Percentiles rank a stretch among this genome's conserved stretches.
phyloP scores from a whole-genome alignment of 2,329 filamentous ascomycete genomes.

The Parastagonospora nodorum region DNA sequence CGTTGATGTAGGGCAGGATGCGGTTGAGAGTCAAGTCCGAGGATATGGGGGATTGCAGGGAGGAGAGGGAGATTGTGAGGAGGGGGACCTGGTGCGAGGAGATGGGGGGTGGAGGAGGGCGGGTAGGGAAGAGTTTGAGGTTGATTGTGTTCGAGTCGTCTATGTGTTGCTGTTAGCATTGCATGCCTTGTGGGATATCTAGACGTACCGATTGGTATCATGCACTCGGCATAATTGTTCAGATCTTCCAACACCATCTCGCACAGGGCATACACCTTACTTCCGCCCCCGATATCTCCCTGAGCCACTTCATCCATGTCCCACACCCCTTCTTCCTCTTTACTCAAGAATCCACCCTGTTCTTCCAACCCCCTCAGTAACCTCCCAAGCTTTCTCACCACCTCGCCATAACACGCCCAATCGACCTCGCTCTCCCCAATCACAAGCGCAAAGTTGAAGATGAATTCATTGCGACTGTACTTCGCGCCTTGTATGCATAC shows the following conservation, averaged over 20 bases:
- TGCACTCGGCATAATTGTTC: constrained; percentile 97
- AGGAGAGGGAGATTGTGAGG: constrained; percentile 58
- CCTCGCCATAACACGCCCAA: constrained; percentile 78
- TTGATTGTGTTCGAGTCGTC: constrained; percentile 95
- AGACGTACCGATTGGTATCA: constrained; percentile 86
- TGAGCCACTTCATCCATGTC: constrained; percentile 29
- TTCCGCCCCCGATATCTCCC: constrained; percentile 46
- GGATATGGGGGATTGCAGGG: constrained; percentile 56
- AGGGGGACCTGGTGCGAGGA: constrained; percentile 91
- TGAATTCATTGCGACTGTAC: constrained; percentile 93
- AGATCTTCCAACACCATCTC: constrained; percentile 89
- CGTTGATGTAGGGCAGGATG: constrained; percentile 86
- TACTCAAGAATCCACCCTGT: constrained; percentile 81
- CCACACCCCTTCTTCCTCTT: constrained; percentile 54
- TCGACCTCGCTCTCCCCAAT: constrained; percentile 69
- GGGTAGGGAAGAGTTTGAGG: constrained; percentile 90
- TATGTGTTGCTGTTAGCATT: constrained; percentile 42
- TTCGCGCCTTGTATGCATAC: constrained; percentile 79
- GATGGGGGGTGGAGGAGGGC: constrained; percentile 75
- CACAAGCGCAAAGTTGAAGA: constrained; percentile 95
- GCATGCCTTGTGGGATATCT: too few relatives aligned
- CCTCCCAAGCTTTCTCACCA: constrained; percentile 82
- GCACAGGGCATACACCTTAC: constrained; percentile 70
- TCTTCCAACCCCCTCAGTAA: constrained; percentile 90
- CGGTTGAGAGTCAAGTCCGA: constrained; percentile 77